Base-by-base conservation (phyloP, 352 stramenopile genomes). In the Phytophthora quininea region DNA sequence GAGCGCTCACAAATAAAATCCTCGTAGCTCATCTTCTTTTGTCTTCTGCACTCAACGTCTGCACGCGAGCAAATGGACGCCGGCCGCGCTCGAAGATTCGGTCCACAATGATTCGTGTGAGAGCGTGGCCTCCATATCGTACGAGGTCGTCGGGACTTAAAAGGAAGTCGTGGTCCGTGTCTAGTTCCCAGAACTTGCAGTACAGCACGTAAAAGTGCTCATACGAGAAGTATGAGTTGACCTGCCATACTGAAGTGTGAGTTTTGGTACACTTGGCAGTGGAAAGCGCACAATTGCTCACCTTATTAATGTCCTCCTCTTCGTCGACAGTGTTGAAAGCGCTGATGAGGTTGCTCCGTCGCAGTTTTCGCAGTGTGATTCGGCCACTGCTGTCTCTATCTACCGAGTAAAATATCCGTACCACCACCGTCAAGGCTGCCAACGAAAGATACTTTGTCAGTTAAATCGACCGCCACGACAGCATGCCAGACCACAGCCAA, bases 141-240 rank as follows among this genome's bases (percentile, higher is more conserved):
- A 92, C 82, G 55, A 96, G 79, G 57, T 96, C 88, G 55, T 96
- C 88, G 31, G 75, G 84, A 51, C 80, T 93, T 37, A 96, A 73
- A 29, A 92, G 69, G 58, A 96, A 96, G 57, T 96, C 88, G 69
- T 95, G 88, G 57, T 96, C 88, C 49, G 96, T 95, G 82, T 99
- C 98, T 27, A 99, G 89, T 70, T 99, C 98, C 96, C 97, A 99
- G 67, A 99, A 99, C 69, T 98, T 97, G 82, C 97, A 99, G 78
- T 99, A 99, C 37, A 99, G 74, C 53, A 99, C 97, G 78, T 99
- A 99, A 68, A 99, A 99, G 77, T 99, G 97, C 82, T 99, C 97
- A 77, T 99, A 99, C 27, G 88, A 98, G 78, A 99, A 99, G 80
- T 97, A 98, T 50, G 91, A 90, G 71, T 95, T 97, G 50, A 97